phyloP scores from a whole-genome alignment of 306 rosid genomes.

The Trifolium subterraneum region DNA sequence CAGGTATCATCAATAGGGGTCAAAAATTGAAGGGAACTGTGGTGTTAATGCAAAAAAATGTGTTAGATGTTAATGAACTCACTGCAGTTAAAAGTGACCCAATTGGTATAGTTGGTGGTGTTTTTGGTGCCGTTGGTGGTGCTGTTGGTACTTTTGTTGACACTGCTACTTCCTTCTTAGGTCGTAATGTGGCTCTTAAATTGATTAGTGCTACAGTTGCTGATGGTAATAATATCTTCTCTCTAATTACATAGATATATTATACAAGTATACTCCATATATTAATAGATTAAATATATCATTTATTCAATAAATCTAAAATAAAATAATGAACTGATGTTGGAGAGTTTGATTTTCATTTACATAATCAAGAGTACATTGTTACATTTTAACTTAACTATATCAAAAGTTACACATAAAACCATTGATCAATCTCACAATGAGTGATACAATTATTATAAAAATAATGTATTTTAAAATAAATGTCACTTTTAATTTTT shows the following conservation, averaged over 20 bases:
- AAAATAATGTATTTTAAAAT: no score
- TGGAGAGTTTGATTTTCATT: background rate
- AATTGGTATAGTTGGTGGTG: slow-evolving; percentile 34
- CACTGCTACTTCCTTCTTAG: slow-evolving; percentile 27
- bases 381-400: background rate
- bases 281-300: no score
- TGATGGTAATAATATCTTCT: slow-evolving; percentile 25
- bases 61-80: slow-evolving; percentile 33
- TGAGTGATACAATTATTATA: background rate
- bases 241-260: no score
- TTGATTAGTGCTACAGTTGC: slow-evolving; percentile 42
- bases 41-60: slow-evolving; percentile 47
- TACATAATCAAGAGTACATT: background rate
- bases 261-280: no score
- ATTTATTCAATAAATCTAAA: no score
- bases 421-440: background rate
- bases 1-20: slow-evolving; percentile 23
- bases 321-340: background rate
- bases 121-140: background rate
- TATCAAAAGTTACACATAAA: background rate
- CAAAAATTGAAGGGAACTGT: slow-evolving; percentile 44
- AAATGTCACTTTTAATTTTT: background rate
- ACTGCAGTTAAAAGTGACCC: slow-evolving; percentile 7
- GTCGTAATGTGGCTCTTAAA: slow-evolving; percentile 24
- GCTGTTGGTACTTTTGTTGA: slow-evolving; percentile 20